Percentiles rank a stretch among this genome's conserved stretches.
These are phyloP conservation scores for Penicillium occitanis DNA, from an alignment of 2,329 filamentous ascomycete species.

Conservation along the genomic window DNA sequence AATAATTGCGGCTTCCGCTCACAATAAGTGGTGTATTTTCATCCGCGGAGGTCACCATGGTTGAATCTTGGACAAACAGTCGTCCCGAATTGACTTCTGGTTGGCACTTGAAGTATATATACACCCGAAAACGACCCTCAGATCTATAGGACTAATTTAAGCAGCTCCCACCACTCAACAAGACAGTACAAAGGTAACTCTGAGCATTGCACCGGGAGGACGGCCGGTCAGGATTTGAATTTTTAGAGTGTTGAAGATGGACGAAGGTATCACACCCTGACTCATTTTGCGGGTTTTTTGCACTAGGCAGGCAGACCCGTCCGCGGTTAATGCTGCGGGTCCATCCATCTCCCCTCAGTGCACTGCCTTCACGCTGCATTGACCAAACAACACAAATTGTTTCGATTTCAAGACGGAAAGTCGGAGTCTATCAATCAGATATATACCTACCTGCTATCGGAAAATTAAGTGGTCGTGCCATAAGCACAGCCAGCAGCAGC, in stretches of 20 bases:
- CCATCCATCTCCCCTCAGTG: conserved; percentile 10
- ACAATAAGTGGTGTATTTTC: conserved; percentile 25
- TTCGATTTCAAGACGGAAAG: neutral
- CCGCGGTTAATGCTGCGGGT: conserved; percentile 8
- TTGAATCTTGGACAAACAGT: neutral
- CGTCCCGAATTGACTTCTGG: neutral
- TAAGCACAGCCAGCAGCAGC: neutral
- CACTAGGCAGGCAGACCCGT: conserved; percentile 11
- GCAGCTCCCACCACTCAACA: neutral
- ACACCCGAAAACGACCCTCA: neutral
- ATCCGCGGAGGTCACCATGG: conserved; percentile 22
- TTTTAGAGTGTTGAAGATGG: neutral
- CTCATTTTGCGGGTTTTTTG: conserved; percentile 14
- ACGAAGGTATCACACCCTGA: conserved; percentile 5
- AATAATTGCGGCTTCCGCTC: conserved; percentile 3
- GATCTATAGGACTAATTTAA: neutral
- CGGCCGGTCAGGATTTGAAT: neutral
- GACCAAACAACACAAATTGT: neutral
- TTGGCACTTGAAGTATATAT: neutral
- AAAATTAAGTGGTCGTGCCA: neutral
- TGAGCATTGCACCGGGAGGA: neutral
- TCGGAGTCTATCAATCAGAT: neutral
- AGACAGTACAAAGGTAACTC: neutral
- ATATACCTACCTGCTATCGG: neutral
- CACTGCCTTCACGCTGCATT: neutral